Evolutionary conservation across 768 basidiomycete species (phyloP), one percentile per base, ranked within the genome.

Genomic region (Agrocybe pediades): DNA sequence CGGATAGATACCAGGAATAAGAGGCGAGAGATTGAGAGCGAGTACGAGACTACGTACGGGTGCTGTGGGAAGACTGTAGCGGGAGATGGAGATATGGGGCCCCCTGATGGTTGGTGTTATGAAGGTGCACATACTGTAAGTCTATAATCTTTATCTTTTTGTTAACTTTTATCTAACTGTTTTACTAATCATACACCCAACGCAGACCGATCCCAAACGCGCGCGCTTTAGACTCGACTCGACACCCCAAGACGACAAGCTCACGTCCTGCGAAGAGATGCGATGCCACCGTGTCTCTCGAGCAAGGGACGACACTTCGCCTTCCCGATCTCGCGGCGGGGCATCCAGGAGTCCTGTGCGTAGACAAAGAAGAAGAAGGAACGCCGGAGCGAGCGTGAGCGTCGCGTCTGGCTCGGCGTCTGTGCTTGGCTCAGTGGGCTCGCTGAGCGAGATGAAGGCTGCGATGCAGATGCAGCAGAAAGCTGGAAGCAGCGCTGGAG

Each of bases 81-180:
- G 21, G 90, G 90, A 0, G 84, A 87, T 57, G 90, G 90, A 1
- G 86, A 89, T 56, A 86, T 87, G 72, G 90, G 90, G 0, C 90
- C 90, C 1, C 90, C 90, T 1, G 88, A 90, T 64, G 90, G 90
- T 1, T 92, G 88, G 88, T 92, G 90, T 62, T 92, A 90, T 61
- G 89, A 92, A 66, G 90, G 90, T 3, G 81, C 78, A 66, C 90
- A 92, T 66, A 91, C 90, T 7, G 85, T 86, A 46, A 55, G 83
- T 78, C 41, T 48, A 41, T 29, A 36, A 46, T 74, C 19, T 25
- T 17, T 13, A 9, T 45, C 23, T 39, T 24, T 30, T 51, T 54
- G 49, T 11, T 24, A 45, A 33, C n/a, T 44, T 51, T 45, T 45
- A 43, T 51, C 39, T 26, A 23, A 78, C 42, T 48, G 36, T 27